Percentiles rank a stretch among this genome's conserved stretches.
Conservation (phyloP, 768 basidiomycete genomes). For the Clitopilus passeckerianus region DNA sequence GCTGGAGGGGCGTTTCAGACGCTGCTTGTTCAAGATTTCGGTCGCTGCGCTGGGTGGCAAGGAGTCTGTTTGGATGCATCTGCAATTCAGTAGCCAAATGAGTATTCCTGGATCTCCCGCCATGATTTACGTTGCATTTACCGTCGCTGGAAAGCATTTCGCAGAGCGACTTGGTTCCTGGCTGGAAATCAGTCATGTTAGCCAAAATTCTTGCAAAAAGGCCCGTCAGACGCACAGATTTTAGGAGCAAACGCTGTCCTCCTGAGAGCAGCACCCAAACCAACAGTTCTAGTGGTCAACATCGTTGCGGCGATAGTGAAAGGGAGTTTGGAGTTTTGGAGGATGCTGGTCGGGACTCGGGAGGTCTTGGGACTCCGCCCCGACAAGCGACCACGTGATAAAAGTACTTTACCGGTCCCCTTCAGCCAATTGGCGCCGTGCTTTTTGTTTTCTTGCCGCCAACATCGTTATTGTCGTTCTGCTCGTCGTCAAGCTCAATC, state of each 20-base stretch:
- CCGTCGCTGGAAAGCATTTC: constrained; percentile 39
- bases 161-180: constrained; percentile 35
- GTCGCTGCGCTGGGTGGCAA: constrained; percentile 51
- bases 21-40: constrained; percentile 81
- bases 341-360: neutral
- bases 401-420: neutral
- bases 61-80: constrained; percentile 61
- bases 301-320: constrained; percentile 16
- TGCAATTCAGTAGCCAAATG: constrained; percentile 14
- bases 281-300: constrained; percentile 49
- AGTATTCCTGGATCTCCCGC: neutral
- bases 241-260: constrained; percentile 38
- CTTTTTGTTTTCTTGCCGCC: neutral
- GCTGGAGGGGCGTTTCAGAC: constrained; percentile 81
- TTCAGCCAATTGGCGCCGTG: neutral
- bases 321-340: neutral
- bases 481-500: neutral
- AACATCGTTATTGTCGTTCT: neutral
- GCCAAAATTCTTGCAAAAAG: neutral
- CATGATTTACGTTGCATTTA: constrained; percentile 12
- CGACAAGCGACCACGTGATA: neutral
- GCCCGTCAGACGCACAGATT: constrained; percentile 21
- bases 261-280: constrained; percentile 53
- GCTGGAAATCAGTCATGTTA: constrained; percentile 19
- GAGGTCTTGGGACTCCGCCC: neutral